Evolutionary conservation across 495 filamentous ascomycete genomes (phyloP).

Genomic region (Thermothielavioides terrestris): DNA sequence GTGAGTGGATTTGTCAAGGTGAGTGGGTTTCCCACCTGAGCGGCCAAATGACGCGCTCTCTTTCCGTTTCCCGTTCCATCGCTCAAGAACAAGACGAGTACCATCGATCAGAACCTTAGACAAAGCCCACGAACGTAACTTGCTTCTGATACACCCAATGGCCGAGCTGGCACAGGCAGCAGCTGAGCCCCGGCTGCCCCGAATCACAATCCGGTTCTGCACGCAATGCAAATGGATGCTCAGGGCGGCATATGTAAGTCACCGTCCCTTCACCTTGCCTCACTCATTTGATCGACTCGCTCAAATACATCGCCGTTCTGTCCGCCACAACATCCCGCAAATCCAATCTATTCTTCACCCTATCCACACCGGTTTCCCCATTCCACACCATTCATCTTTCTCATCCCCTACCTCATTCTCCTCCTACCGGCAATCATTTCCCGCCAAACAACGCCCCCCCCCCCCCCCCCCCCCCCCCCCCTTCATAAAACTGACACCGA

Average conservation of each 20-base stretch:
- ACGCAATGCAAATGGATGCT: constrained; percentile 91
- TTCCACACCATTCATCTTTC: neutral
- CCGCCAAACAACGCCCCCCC: neutral
- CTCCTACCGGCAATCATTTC: neutral
- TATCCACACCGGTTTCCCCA: neutral
- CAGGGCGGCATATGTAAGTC: constrained; percentile 67
- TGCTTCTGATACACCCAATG: constrained; percentile 16
- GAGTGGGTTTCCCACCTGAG: neutral
- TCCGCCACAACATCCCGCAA: too few relatives aligned
- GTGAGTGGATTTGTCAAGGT: neutral
- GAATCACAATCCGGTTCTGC: constrained; percentile 70
- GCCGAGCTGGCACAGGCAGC: constrained; percentile 20
- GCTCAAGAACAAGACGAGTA: too few relatives aligned
- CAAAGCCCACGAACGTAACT: too few relatives aligned
- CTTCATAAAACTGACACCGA: neutral
- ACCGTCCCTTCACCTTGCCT: neutral
- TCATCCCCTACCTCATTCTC: neutral
- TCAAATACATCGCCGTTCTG: too few relatives aligned
- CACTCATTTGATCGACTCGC: too few relatives aligned
- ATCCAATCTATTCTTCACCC: neutral
- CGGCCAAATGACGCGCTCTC: constrained; percentile 1
- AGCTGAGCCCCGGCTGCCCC: constrained; percentile 26
- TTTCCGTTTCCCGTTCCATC: neutral
- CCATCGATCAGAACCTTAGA: too few relatives aligned
- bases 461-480: neutral